Base-by-base conservation (phyloP, 2,329 filamentous ascomycete species). In the Fonsecaea erecta region DNA sequence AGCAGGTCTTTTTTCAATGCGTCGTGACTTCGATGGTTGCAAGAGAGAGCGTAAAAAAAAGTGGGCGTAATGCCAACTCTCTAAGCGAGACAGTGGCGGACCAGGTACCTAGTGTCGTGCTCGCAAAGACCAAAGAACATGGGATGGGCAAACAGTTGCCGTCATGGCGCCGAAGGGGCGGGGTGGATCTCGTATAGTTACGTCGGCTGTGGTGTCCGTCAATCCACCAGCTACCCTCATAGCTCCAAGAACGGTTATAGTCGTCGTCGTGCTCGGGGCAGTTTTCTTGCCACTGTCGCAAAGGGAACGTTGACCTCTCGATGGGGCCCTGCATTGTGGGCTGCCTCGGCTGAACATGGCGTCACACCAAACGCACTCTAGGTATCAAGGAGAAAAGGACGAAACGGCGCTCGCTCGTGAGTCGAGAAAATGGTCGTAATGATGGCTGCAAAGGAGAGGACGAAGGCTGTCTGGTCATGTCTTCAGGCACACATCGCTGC, bases 401-500 rank as follows among this genome's bases (percentile, higher is more conserved):
- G 16, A 40, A 40, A 48, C n/a, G 43, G 9, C 12, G 43, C 43
- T 48, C 24, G 43, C 43, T 48, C 43, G 11, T 48, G 43, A n/a
- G 8, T 48, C 43, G 12, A 24, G 11, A 46, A 12, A 11, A 9
- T 48, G 43, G 18, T 7, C 7, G 7, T 24, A 12, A 48, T 48
- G 21, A 24, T 48, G n/a, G n/a, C 7, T 11, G 18, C 9, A 24
- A 24, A 48, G 16, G 3, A 40, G 37, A 40, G 37, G 18, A n/a
- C 4, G 16, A 40, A 40, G 37, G 16, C 16, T n/a, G n/a, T n/a
- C n/a, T n/a, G n/a, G 16, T 18, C 16, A 18, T 16, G 2, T 4
- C 43, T 24, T 70, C 66, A 70, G 16, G 68, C 68, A 34, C 68
- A 67, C 3, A 59, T 52, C 40, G 68, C 68, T 16, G 68, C 68